These are phyloP conservation scores for Colletotrichum zoysiae DNA, from an alignment of 2,329 filamentous ascomycete genomes.

Conservation along the genomic window DNA sequence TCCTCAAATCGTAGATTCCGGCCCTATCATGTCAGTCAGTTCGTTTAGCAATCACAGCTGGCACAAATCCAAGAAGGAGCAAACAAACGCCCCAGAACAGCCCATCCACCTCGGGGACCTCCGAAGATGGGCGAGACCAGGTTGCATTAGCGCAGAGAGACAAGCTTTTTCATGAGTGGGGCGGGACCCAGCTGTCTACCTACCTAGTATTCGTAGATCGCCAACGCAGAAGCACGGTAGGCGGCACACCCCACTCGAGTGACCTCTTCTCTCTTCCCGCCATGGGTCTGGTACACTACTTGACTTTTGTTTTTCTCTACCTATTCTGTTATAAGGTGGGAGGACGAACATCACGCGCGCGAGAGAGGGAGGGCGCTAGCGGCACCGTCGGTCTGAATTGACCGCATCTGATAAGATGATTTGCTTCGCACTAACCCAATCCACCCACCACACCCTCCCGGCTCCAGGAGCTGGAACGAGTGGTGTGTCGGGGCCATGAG, in stretches of 20 bases:
- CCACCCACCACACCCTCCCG: neutral
- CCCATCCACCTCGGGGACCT: no score
- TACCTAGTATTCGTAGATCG: no score
- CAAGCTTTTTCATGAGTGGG: conserved; percentile 35
- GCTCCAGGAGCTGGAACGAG: conserved; percentile 8
- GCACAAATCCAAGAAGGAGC: neutral
- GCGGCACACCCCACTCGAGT: neutral
- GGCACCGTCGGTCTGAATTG: neutral
- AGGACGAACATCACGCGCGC: neutral
- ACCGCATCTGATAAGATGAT: conserved; percentile 30
- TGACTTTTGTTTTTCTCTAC: neutral
- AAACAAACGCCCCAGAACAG: conserved; percentile 1
- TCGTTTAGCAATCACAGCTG: neutral
- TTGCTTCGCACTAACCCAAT: conserved; percentile 18
- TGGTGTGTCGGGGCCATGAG: conserved; percentile 11
- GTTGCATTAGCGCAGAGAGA: conserved; percentile 28
- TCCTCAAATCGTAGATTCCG: conserved; percentile 1
- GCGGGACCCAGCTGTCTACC: conserved; percentile 17
- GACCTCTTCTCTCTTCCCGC: neutral
- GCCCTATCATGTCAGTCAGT: neutral
- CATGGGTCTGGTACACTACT: neutral
- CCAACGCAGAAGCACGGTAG: conserved; percentile 1
- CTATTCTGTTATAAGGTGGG: neutral
- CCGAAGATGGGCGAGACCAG: neutral
- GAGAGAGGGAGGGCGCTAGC: neutral